Evolutionary conservation across 805 yeast genomes (phyloP).

Genomic region (Cyberlindnera americana): DNA sequence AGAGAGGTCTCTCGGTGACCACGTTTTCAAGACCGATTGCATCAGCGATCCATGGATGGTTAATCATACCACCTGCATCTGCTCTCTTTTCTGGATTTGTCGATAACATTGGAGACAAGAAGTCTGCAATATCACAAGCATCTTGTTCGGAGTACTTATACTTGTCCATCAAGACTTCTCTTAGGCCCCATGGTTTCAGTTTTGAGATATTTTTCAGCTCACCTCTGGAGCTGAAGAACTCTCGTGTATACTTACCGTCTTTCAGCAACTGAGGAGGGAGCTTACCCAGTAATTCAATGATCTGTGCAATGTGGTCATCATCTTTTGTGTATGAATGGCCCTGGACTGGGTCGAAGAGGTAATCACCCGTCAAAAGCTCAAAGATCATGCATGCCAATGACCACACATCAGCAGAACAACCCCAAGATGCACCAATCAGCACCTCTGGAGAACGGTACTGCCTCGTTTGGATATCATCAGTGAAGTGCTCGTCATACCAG

Average conservation of each 20-base stretch:
- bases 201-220: slow-evolving; percentile 75
- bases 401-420: slow-evolving; percentile 88
- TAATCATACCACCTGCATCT: slow-evolving; percentile 94
- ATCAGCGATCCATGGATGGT: slow-evolving; percentile 79
- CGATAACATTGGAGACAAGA: slow-evolving; percentile 77
- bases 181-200: slow-evolving; percentile 85
- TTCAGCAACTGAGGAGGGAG: slow-evolving; percentile 57
- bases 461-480: slow-evolving; percentile 66
- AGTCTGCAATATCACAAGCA: slow-evolving; percentile 70
- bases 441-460: slow-evolving; percentile 68
- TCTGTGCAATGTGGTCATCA: slow-evolving; percentile 96
- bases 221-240: slow-evolving; percentile 64
- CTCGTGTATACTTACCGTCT: slow-evolving; percentile 57
- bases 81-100: slow-evolving; percentile 79
- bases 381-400: slow-evolving; percentile 86
- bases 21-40: slow-evolving; percentile 73
- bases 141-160: slow-evolving; percentile 69
- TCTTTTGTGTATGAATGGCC: slow-evolving; percentile 78
- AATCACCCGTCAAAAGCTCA: slow-evolving; percentile 92
- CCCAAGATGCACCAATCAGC: slow-evolving; percentile 56
- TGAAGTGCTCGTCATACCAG: slow-evolving; percentile 58
- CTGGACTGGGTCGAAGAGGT: slow-evolving; percentile 80
- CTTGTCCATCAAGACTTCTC: slow-evolving; percentile 79
- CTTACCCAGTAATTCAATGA: slow-evolving; percentile 75
- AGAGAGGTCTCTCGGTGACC: slow-evolving; percentile 64